Percentiles rank a stretch among this genome's conserved stretches.
Conservation (phyloP, 163 green algal genomes). For the Chloromonas sp. region DNA sequence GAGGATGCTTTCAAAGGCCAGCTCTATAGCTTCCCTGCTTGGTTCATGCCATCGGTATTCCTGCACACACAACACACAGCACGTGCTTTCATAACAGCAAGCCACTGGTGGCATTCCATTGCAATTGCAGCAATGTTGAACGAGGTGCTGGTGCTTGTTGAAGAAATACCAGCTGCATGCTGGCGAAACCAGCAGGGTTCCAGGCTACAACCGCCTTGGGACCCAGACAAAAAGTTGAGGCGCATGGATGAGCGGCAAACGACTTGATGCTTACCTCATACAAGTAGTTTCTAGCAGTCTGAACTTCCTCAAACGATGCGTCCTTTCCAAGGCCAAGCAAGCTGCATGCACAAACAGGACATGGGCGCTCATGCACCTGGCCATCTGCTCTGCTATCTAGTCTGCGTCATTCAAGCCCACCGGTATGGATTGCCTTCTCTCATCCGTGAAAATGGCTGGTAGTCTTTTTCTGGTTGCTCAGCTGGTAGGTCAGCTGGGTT, state of each 20-base stretch:
- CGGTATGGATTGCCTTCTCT: slow-evolving; percentile 70
- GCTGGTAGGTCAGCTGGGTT: not conserved
- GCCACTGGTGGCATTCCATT: not conserved
- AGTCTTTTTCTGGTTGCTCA: slow-evolving; percentile 3
- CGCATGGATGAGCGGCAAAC: no score
- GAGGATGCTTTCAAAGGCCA: slow-evolving; percentile 74
- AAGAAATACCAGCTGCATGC: no score
- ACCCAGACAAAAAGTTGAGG: no score
- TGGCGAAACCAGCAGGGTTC: no score
- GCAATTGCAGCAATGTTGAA: no score
- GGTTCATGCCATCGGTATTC: slow-evolving; percentile 69
- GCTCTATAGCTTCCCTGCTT: slow-evolving; percentile 74
- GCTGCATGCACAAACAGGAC: slow-evolving; percentile 28
- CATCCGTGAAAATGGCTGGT: slow-evolving; percentile 57
- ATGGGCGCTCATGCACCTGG: not conserved
- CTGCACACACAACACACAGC: slow-evolving; percentile 26
- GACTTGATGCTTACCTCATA: slow-evolving; percentile 39
- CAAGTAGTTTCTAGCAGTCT: slow-evolving; percentile 70
- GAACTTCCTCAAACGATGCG: slow-evolving; percentile 71
- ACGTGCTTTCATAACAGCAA: not conserved
- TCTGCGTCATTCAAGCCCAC: slow-evolving; percentile 19
- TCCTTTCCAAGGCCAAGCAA: slow-evolving; percentile 59
- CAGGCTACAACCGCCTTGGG: no score
- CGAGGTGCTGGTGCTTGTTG: no score
- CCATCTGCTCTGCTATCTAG: no score